phyloP scores from a whole-genome alignment of 305 asterid genomes.

The Fraxinus greggii region DNA sequence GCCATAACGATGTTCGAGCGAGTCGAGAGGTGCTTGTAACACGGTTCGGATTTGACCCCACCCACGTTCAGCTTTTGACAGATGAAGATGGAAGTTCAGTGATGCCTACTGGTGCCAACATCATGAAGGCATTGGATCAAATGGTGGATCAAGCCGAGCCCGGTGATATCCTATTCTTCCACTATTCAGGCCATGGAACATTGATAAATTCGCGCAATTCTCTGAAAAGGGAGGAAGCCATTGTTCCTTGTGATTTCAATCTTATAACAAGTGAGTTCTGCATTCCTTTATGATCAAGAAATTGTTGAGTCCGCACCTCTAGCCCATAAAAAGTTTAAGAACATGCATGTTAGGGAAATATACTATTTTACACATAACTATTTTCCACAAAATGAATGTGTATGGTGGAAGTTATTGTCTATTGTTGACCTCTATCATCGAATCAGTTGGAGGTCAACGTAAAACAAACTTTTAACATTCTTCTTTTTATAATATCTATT shows the following conservation, averaged over 20 bases:
- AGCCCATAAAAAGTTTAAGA: background rate
- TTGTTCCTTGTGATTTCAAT: constrained; percentile 73
- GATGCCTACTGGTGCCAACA: constrained; percentile 75
- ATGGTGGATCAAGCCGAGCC: constrained; percentile 63
- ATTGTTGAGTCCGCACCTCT: background rate
- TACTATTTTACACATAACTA: background rate
- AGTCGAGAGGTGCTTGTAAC: constrained; percentile 52
- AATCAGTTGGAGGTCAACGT: background rate
- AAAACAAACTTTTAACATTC: background rate
- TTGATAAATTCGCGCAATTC: constrained; percentile 35
- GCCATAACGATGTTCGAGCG: constrained; percentile 76
- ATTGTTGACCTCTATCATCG: background rate
- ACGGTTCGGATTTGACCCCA: constrained; percentile 42
- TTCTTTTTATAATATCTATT: background rate
- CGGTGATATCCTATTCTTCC: constrained; percentile 70
- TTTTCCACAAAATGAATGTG: background rate
- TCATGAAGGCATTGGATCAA: constrained; percentile 52
- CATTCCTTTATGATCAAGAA: background rate
- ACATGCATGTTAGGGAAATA: background rate
- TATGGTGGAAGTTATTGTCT: background rate
- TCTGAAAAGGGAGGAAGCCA: constrained; percentile 60
- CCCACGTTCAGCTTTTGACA: constrained; percentile 41
- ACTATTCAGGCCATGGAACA: constrained; percentile 90
- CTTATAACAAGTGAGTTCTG: constrained; percentile 68
- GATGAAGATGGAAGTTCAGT: constrained; percentile 61